Conservation (phyloP, 768 basidiomycete genomes). For the Collybiopsis confluens region DNA sequence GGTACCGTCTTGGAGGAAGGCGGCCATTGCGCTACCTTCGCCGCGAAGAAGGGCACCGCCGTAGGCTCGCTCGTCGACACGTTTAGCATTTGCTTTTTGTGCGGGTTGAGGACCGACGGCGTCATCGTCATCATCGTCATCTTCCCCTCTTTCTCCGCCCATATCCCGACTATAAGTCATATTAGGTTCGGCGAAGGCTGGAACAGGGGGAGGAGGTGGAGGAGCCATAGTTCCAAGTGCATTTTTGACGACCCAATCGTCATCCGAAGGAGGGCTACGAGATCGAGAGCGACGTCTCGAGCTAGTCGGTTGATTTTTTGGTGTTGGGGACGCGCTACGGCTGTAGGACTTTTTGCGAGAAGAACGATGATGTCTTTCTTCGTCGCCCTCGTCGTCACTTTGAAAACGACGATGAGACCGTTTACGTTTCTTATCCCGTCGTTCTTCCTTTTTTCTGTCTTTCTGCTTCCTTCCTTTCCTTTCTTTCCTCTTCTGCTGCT, state of each 20-base stretch:
- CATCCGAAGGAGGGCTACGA: slow-evolving; percentile 27
- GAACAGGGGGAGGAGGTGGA: slow-evolving; percentile 17
- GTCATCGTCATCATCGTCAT: slow-evolving; percentile 34
- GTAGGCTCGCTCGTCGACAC: slow-evolving; percentile 79
- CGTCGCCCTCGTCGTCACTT: slow-evolving; percentile 33
- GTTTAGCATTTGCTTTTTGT: slow-evolving; percentile 34
- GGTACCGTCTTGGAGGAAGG: slow-evolving; percentile 84
- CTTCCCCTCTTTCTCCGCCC: background rate
- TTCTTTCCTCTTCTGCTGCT: slow-evolving; percentile 49
- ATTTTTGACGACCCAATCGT: slow-evolving; percentile 65
- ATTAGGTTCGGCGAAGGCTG: slow-evolving; percentile 6
- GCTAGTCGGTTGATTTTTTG: slow-evolving; percentile 17
- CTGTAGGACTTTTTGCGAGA: slow-evolving; percentile 19
- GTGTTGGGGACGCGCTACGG: background rate
- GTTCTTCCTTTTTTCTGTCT: slow-evolving; percentile 37
- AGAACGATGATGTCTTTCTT: slow-evolving; percentile 8
- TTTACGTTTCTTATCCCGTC: slow-evolving; percentile 33
- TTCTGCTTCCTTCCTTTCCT: slow-evolving; percentile 61
- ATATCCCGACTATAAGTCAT: background rate
- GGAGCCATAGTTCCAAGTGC: slow-evolving; percentile 16
- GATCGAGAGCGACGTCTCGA: slow-evolving; percentile 30
- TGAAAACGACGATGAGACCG: slow-evolving; percentile 27
- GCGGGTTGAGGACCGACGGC: slow-evolving; percentile 79
- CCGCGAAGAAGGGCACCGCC: slow-evolving; percentile 88
- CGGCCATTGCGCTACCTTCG: slow-evolving; percentile 98